Evolutionary conservation across 1,284 basidiomycete species (phyloP), one percentile per base, ranked within the genome.

Genomic region (Ustilago lituana): DNA sequence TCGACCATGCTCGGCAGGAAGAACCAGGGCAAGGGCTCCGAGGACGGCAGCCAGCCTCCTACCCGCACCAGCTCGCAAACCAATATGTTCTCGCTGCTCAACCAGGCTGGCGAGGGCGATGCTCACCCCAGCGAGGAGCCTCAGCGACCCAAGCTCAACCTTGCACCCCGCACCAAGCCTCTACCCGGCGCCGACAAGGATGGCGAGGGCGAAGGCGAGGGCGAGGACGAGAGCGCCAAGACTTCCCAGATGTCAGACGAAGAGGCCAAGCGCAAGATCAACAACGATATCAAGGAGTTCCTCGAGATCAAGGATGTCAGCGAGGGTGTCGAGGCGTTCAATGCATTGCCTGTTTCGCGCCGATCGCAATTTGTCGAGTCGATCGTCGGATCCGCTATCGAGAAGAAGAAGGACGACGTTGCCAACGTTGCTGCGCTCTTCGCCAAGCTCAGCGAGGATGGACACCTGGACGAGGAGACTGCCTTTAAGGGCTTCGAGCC

Each of bases 391-490:
- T 84, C 82, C 20, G 90, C 89, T 1, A 84, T 94, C 61, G 90
- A 93, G 82, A 87, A 89, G 74, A 96, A 94, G 85, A 87, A 90
- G 81, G 86, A 87, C n/a, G 91, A 93, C 67, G 92, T 91, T 29
- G 85, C 88, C 77, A 85, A 78, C 35, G 80, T 82, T 1, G 65
- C 74, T 20, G 68, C 78, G 38, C 74, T 84, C 15, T 76, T 83
- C 41, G 56, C 61, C 43, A 72, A 75, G 59, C 65, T 76, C 22
- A 61, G 53, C 37, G 56, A 73, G 40, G 57, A 61, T 8, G 54
- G 49, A 2, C 61, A 81, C 27, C 48, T 80, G 15, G 61, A 68
- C 44, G 77, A 82, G 55, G 64, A 62, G n/a, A 41, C 93, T 37
- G 89, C 94, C 12, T 87, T 88, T 6, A 64, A 86, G 88, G 62